Evolutionary conservation across 108 stramenopile species (phyloP).

Genomic region (Stephanodiscus minutulus): DNA sequence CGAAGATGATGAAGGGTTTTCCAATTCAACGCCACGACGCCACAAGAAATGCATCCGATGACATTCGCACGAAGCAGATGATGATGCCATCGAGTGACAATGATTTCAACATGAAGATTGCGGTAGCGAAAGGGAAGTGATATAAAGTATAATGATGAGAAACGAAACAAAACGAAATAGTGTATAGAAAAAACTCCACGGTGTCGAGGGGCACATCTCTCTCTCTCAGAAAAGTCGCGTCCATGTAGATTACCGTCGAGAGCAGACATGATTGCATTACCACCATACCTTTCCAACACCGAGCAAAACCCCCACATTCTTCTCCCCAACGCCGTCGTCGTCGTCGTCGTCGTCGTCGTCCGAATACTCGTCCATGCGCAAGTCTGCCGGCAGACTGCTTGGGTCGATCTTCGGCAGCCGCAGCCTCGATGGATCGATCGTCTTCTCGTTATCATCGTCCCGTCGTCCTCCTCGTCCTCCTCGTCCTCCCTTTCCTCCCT

Average conservation of each 20-base stretch:
- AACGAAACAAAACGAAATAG: not conserved
- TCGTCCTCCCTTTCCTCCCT: conserved; percentile 22
- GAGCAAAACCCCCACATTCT: conserved; percentile 71
- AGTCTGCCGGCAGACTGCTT: conserved; percentile 69
- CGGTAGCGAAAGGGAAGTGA: not conserved
- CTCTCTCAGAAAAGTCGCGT: not conserved
- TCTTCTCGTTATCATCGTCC: conserved; percentile 16
- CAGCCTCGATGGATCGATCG: not conserved
- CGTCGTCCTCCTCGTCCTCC: conserved; percentile 21
- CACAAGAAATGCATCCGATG: not conserved
- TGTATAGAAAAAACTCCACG: not conserved
- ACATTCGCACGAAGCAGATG: not conserved
- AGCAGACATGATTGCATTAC: not conserved
- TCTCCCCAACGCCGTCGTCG: conserved; percentile 44
- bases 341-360: conserved; percentile 86
- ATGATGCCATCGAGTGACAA: conserved; percentile 5
- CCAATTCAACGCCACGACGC: not conserved
- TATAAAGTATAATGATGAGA: not conserved
- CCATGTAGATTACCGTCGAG: not conserved
- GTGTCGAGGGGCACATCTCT: not conserved
- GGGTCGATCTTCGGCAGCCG: conserved; percentile 56
- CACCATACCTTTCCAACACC: conserved; percentile 55
- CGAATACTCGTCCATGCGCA: conserved; percentile 93
- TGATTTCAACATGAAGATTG: not conserved
- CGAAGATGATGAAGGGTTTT: conserved; percentile 26